These are phyloP conservation scores for Penicillium antarcticum DNA, from an alignment of 495 filamentous ascomycete species.

Conservation along the genomic window DNA sequence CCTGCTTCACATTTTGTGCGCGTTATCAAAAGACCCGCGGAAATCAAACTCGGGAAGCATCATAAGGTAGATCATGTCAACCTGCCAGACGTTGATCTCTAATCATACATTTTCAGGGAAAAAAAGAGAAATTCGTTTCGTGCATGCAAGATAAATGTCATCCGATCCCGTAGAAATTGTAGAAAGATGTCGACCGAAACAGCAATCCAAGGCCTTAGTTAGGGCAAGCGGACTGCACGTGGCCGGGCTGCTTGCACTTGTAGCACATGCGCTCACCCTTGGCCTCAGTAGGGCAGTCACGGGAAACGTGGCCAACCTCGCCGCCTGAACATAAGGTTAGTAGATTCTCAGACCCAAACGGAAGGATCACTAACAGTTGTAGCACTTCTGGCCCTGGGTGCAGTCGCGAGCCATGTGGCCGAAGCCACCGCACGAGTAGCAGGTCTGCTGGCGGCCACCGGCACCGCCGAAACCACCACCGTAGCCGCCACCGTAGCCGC, in stretches of 20 bases:
- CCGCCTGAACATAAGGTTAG: conserved; percentile 50
- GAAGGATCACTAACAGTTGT: conserved; percentile 71
- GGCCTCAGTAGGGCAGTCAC: conserved; percentile 90
- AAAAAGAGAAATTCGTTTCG: conserved; percentile 13
- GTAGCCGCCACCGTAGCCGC: conserved; percentile 47
- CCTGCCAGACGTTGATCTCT: conserved; percentile 10
- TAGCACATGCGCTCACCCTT: conserved; percentile 94
- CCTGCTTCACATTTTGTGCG: conserved; percentile 3
- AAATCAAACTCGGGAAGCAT: background rate
- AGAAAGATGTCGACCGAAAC: conserved; percentile 24
- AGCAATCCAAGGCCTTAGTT: conserved; percentile 46
- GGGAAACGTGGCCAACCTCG: conserved; percentile 87
- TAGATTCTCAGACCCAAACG: background rate
- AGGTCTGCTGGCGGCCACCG: conserved; percentile 56
- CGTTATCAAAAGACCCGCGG: background rate
- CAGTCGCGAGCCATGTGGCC: conserved; percentile 98
- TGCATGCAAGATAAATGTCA: conserved; percentile 10
- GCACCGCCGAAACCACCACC: conserved; percentile 42
- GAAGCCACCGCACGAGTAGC: conserved; percentile 95
- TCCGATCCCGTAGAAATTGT: conserved; percentile 10
- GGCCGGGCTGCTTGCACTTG: conserved; percentile 97
- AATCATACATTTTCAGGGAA: conserved; percentile 10
- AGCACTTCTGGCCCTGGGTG: conserved; percentile 98
- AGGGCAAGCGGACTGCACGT: conserved; percentile 90
- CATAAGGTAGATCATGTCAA: conserved; percentile 9